These are phyloP conservation scores for Lophiostoma macrostomum DNA, from an alignment of 495 filamentous ascomycete species.

Conservation along the genomic window DNA sequence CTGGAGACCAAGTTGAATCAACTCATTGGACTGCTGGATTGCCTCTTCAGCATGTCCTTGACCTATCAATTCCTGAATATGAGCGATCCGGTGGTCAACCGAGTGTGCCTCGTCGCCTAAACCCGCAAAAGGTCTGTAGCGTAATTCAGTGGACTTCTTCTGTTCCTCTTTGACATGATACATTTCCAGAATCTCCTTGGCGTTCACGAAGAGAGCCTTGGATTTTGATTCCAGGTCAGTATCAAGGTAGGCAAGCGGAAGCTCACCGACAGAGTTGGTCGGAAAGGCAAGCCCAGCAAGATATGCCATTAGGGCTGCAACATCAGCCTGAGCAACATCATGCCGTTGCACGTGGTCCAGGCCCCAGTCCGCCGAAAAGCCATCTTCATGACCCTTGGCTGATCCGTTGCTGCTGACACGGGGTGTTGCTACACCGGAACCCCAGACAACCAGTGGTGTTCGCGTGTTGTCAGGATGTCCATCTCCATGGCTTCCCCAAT, in stretches of 20 bases:
- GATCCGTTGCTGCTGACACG: slow-evolving; percentile 50
- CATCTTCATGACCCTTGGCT: slow-evolving; percentile 81
- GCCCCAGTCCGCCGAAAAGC: slow-evolving; percentile 88
- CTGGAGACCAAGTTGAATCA: slow-evolving; percentile 74
- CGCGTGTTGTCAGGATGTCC: slow-evolving; percentile 97
- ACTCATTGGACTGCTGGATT: slow-evolving; percentile 67
- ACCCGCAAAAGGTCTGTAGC: slow-evolving; percentile 68
- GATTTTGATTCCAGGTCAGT: slow-evolving; percentile 73
- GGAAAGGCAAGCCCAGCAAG: slow-evolving; percentile 88
- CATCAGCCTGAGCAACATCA: slow-evolving; percentile 91
- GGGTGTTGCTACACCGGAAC: slow-evolving; percentile 83
- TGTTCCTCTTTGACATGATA: slow-evolving; percentile 91
- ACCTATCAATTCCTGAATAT: slow-evolving; percentile 66
- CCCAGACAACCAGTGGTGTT: slow-evolving; percentile 92
- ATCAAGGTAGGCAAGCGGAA: slow-evolving; percentile 78
- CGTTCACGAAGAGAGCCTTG: slow-evolving; percentile 80
- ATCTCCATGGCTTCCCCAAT: slow-evolving; percentile 96
- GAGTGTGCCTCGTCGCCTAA: slow-evolving; percentile 61
- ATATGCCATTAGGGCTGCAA: slow-evolving; percentile 96
- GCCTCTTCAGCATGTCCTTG: slow-evolving; percentile 65
- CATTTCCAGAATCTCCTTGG: slow-evolving; percentile 89
- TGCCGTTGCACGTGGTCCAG: slow-evolving; percentile 75
- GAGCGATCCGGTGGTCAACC: slow-evolving; percentile 63
- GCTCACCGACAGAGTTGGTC: slow-evolving; percentile 92
- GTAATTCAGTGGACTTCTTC: slow-evolving; percentile 70